phyloP scores from a whole-genome alignment of 139 green algal species.

The Volvox reticuliferus region DNA sequence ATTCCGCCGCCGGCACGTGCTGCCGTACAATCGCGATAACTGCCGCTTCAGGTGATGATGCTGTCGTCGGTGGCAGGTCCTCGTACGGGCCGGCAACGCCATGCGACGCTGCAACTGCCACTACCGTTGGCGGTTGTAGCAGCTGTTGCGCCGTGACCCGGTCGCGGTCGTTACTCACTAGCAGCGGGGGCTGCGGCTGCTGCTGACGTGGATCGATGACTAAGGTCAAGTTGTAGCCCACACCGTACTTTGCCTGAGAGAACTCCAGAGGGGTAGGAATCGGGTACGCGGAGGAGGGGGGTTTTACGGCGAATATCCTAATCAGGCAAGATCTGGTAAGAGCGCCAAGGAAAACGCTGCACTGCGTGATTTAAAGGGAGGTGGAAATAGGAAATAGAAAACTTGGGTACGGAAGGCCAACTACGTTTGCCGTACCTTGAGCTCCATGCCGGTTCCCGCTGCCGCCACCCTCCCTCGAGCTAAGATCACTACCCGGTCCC shows the following conservation, averaged over 20 bases:
- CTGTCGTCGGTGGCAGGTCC: not conserved
- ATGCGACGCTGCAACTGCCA: not conserved
- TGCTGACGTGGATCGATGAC: constrained; percentile 37
- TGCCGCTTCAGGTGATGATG: not conserved
- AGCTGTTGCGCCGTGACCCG: too few species aligned
- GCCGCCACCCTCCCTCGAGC: constrained; percentile 77
- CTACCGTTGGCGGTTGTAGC: not conserved
- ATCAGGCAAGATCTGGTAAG: too few species aligned
- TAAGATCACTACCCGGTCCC: constrained; percentile 86
- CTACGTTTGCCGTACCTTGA: constrained; percentile 24
- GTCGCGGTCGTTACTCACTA: too few species aligned
- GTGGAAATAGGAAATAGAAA: too few species aligned
- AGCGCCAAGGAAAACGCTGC: too few species aligned
- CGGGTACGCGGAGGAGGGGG: too few species aligned
- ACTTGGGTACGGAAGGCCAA: too few species aligned
- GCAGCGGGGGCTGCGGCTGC: constrained; percentile 1
- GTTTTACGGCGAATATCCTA: too few species aligned
- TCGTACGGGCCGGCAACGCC: not conserved
- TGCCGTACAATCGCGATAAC: constrained; percentile 6
- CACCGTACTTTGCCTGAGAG: constrained; percentile 68
- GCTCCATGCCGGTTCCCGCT: constrained; percentile 37
- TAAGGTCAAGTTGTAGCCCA: constrained; percentile 85
- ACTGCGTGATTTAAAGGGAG: too few species aligned
- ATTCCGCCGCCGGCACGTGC: constrained; percentile 50
- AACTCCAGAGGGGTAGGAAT: too few species aligned